Evolutionary conservation across 768 basidiomycete genomes (phyloP), one percentile per base, ranked within the genome.

Genomic region (Tremella fuciformis): DNA sequence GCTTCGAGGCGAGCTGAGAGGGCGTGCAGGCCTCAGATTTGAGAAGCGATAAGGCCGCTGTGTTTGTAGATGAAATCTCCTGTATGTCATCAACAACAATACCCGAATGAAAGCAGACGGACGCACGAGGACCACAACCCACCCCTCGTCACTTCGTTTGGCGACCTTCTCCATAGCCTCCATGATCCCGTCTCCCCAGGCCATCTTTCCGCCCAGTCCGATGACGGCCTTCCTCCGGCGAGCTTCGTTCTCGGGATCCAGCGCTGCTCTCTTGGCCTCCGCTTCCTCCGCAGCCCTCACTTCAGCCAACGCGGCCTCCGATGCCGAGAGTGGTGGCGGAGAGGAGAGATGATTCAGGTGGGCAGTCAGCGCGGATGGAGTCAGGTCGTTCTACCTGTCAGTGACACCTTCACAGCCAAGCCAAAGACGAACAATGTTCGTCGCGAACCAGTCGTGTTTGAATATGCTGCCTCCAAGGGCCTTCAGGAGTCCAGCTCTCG

Each of bases 231-330:
- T 63, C 3, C 59, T 53, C 16, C 71, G 59, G 21, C 68, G 54
- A 16, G 57, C 57, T 19, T 67, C 71, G 9, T 50, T 61, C 37
- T 73, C 68, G 0, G 71, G 69, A 55, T 73, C 71, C 22, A 73
- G 58, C 6, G 69, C 66, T 1, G 68, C 71, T 6, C 62, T 68
- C 41, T 66, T 69, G 2, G 75, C 73, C 53, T 81, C 81, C 55
- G 80, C 79, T n/a, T 84, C 81, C 73, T 94, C 93, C 2, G 89
- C 88, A 0, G 84, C 83, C 49, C 82, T 84, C 59, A 94, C 82
- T 55, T 86, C 85, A 0, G 82, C 86, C 61, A 94, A 81, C 73
- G 93, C 91, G 59, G 85, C 83, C 76, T 97, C 93, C 29, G 86
- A 82, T 0, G 84, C 82, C 39, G 86, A 90, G 66, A 96, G 80